phyloP scores from a whole-genome alignment of 2,329 filamentous ascomycete species.

The Chaetomium olivaceum region DNA sequence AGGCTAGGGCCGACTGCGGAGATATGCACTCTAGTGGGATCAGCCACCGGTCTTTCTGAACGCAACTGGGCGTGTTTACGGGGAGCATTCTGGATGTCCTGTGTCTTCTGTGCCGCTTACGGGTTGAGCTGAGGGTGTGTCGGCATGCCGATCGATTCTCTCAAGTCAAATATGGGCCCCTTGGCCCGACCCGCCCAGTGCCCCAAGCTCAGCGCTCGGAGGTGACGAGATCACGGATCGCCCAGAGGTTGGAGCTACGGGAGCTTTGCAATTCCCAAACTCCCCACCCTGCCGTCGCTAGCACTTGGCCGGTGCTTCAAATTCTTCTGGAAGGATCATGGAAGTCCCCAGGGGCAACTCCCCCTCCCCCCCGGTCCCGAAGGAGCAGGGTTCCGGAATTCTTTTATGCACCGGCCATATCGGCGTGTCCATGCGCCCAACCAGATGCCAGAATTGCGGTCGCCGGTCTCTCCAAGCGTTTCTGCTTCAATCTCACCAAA shows the following conservation, averaged over 20 bases:
- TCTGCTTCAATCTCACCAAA: constrained; percentile 15
- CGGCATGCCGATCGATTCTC: background rate
- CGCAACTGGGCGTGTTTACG: background rate
- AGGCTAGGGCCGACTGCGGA: background rate
- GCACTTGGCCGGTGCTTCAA: constrained; percentile 11
- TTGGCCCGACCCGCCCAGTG: background rate
- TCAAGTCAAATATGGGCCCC: background rate
- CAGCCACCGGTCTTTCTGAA: background rate
- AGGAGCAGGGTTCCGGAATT: constrained; percentile 11
- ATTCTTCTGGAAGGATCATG: constrained; percentile 32
- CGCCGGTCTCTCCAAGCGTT: background rate
- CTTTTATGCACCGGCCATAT: constrained; percentile 27
- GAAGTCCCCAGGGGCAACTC: constrained; percentile 27
- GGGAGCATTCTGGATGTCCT: background rate
- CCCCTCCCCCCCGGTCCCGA: constrained; percentile 16
- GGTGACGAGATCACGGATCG: constrained; percentile 22
- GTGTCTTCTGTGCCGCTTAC: background rate
- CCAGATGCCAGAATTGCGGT: constrained; percentile 9
- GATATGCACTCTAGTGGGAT: background rate
- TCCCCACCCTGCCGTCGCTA: background rate
- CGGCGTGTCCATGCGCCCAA: constrained; percentile 23
- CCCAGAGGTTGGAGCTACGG: constrained; percentile 11
- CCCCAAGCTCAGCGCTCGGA: background rate
- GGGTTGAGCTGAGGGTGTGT: background rate
- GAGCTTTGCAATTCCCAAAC: constrained; percentile 7